These are phyloP conservation scores for Coemansia sp. DNA, from an alignment of 192 early-diverging fungal species.

Conservation along the genomic window DNA sequence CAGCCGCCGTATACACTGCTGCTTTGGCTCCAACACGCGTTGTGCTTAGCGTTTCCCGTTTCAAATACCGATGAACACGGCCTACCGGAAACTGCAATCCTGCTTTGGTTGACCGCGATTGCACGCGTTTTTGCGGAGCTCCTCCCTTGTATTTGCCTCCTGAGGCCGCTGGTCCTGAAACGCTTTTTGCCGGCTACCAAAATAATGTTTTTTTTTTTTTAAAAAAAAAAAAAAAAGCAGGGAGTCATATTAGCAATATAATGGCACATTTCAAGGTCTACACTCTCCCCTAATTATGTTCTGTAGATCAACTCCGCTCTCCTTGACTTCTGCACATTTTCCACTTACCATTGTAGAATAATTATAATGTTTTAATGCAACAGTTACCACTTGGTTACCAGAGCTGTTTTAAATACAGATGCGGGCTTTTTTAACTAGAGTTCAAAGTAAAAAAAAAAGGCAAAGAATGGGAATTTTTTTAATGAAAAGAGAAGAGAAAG, in stretches of 20 bases:
- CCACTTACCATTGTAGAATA: conserved; percentile 13
- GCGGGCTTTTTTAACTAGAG: too few species aligned
- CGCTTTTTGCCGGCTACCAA: conserved; percentile 49
- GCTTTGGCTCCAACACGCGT: conserved; percentile 87
- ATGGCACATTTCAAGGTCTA: too few species aligned
- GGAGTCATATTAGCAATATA: too few species aligned
- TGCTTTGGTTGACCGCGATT: conserved; percentile 52
- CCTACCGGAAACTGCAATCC: conserved; percentile 84
- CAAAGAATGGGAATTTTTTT: neutral
- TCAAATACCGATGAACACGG: conserved; percentile 90
- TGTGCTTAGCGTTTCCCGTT: conserved; percentile 73
- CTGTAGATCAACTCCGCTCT: too few species aligned
- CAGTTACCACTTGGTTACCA: too few species aligned
- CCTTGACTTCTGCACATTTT: too few species aligned
- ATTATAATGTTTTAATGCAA: neutral
- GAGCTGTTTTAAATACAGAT: too few species aligned
- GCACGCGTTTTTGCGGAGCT: conserved; percentile 44
- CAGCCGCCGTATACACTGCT: conserved; percentile 87
- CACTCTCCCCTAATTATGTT: too few species aligned
- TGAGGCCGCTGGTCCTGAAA: conserved; percentile 35
- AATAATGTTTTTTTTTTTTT: neutral
- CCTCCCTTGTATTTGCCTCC: conserved; percentile 50
- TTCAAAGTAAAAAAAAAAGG: too few species aligned
- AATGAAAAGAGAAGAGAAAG: conserved; percentile 7
- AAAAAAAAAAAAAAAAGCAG: neutral